phyloP scores from a whole-genome alignment of 129 eudicot species.

The Logfia minima region DNA sequence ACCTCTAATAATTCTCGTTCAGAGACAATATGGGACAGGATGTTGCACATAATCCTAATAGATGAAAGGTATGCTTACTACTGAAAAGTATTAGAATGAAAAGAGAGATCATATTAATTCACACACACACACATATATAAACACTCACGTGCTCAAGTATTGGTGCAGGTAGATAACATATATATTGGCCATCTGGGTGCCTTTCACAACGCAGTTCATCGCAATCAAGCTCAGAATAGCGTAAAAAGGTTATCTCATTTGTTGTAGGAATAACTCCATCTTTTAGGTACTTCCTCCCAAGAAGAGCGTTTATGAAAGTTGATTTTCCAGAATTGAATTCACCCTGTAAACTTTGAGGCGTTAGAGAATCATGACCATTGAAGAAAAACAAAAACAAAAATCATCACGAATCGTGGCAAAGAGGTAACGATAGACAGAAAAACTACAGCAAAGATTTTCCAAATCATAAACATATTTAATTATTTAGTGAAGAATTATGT shows the following conservation, averaged over 20 bases:
- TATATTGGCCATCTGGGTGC: conserved; percentile 94
- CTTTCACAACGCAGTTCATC: conserved; percentile 70
- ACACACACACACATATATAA: not conserved
- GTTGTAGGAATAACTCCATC: conserved; percentile 98
- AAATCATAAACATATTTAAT: not conserved
- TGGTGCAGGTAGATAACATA: conserved; percentile 82
- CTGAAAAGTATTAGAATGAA: not conserved
- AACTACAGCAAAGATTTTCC: not conserved
- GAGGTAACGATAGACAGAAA: not conserved
- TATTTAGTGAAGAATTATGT: not conserved
- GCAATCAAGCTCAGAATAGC: conserved; percentile 62
- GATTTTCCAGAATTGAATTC: conserved; percentile 98
- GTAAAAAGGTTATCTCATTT: conserved; percentile 83
- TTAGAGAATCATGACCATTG: not conserved
- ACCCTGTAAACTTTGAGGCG: conserved; percentile 54
- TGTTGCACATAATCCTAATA: not conserved
- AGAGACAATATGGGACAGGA: not conserved
- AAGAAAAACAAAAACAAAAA: not conserved
- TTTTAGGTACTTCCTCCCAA: conserved; percentile 73
- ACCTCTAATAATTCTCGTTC: not conserved
- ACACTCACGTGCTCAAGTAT: conserved; percentile 75
- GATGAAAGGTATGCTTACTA: conserved; percentile 5
- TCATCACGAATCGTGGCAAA: not conserved
- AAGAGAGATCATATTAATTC: not conserved
- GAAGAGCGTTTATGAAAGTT: conserved; percentile 88